Evolutionary conservation across 352 stramenopile species (phyloP), one percentile per base, ranked within the genome.

Genomic region (Phytophthora cajani): DNA sequence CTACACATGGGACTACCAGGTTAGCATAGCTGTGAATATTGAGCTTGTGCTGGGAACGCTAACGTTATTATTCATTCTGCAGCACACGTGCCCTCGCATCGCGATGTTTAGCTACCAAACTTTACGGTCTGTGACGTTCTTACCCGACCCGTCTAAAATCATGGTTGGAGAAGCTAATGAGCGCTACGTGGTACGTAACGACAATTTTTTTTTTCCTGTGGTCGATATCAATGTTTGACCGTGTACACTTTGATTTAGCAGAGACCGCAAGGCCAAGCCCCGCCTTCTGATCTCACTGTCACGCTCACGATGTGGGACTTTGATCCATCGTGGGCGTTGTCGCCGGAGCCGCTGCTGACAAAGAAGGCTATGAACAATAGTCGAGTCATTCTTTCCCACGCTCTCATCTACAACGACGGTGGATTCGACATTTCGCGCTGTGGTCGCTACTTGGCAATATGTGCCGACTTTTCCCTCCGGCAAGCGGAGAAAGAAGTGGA

Each of bases 341-440:
- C 88, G 2, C 73, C 84, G 3, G 85, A 96, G 63, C 88, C 87
- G 14, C 67, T 91, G 11, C 64, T 91, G 42, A 83, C 78, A 38
- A 93, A 90, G 61, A 94, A 94, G 58, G 88, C 88, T 10, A 96
- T 96, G 88, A 84, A 91, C 59, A 93, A 93, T 64, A 91, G 87
- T 27, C 87, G 86, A 10, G 76, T 91, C 0, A 86, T 97, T 64
- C 73, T 99, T 47, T 94, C 91, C 1, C 90, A 98, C 61, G 94
- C 97, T 5, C 85, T 99, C 57, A 91, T 99, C 30, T 99, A 99
- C 79, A 99, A 99, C 71, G 97, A 99, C 75, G 97, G 97, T 54
- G 97, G 97, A 40, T 99, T 99, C 78, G 97, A 99, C 78, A 90
- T 99, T 47, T 99, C 96, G 16, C 83, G 87, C 17, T 98, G 97